These are phyloP conservation scores for Quercus variabilis DNA, from an alignment of 306 rosid species.

Conservation along the genomic window DNA sequence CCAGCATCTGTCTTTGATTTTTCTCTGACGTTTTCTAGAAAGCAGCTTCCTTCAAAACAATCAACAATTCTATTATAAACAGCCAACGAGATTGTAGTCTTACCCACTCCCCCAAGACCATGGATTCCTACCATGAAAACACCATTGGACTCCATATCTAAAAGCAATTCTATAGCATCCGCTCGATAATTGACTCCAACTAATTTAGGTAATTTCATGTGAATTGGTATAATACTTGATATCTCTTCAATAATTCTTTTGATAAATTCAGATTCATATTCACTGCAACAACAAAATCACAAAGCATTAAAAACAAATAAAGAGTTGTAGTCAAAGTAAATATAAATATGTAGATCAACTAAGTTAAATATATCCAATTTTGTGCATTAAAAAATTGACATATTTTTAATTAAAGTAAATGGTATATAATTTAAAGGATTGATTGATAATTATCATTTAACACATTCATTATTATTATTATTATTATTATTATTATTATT, in stretches of 20 bases:
- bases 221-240: not conserved
- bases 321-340: no score
- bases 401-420: no score
- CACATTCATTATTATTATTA: no score
- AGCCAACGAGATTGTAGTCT: constrained; percentile 6
- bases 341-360: no score
- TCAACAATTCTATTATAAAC: not conserved
- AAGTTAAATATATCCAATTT: no score
- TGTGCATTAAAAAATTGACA: no score
- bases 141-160: not conserved
- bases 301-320: no score
- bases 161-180: not conserved
- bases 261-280: constrained; percentile 11
- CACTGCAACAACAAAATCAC: no score
- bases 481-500: no score
- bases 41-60: constrained; percentile 1
- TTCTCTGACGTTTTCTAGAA: constrained; percentile 3
- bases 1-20: not conserved
- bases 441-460: no score
- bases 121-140: constrained; percentile 6
- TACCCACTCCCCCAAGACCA: constrained; percentile 15
- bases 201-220: not conserved
- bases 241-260: not conserved
- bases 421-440: no score
- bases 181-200: constrained; percentile 3